A percentile compares a stretch with the other conserved stretches of the same genome.
Conservation (phyloP, 805 yeast species). For the Groenewaldozyma tartarivorans region DNA sequence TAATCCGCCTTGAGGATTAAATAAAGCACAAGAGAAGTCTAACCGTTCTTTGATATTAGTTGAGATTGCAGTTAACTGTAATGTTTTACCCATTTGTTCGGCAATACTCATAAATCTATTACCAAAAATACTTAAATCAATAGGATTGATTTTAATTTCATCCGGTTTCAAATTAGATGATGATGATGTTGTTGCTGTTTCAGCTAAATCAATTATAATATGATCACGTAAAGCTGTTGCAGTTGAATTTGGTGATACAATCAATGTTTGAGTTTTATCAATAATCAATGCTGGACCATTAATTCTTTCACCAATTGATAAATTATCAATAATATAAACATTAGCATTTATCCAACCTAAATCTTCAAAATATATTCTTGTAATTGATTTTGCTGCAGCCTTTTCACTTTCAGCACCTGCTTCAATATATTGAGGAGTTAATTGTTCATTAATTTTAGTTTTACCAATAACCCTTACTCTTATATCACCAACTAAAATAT, state of each 20-base stretch:
- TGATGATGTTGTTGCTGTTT: neutral
- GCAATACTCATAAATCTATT: constrained; percentile 87
- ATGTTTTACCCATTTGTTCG: constrained; percentile 77
- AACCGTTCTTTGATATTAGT: constrained; percentile 77
- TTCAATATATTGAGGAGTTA: neutral
- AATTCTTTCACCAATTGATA: constrained; percentile 43
- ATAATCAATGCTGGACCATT: constrained; percentile 69
- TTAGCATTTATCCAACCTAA: constrained; percentile 43
- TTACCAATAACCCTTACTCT: constrained; percentile 69
- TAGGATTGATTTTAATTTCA: constrained; percentile 47
- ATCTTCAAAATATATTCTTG: constrained; percentile 50
- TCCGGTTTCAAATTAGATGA: constrained; percentile 1
- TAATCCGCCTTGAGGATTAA: constrained; percentile 64
- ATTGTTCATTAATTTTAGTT: constrained; percentile 24
- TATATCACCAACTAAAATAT: constrained; percentile 59
- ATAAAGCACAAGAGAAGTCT: constrained; percentile 78
- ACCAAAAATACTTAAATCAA: constrained; percentile 65
- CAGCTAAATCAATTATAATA: constrained; percentile 36
- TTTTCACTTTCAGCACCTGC: constrained; percentile 15
- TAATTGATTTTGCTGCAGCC: constrained; percentile 8
- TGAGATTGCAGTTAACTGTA: constrained; percentile 71
- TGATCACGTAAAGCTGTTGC: constrained; percentile 56
- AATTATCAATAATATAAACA: constrained; percentile 45
- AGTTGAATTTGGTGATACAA: constrained; percentile 51
- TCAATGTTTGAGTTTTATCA: constrained; percentile 74